phyloP scores from a whole-genome alignment of 2,329 filamentous ascomycete genomes.

The Aspergillus aculeatus region DNA sequence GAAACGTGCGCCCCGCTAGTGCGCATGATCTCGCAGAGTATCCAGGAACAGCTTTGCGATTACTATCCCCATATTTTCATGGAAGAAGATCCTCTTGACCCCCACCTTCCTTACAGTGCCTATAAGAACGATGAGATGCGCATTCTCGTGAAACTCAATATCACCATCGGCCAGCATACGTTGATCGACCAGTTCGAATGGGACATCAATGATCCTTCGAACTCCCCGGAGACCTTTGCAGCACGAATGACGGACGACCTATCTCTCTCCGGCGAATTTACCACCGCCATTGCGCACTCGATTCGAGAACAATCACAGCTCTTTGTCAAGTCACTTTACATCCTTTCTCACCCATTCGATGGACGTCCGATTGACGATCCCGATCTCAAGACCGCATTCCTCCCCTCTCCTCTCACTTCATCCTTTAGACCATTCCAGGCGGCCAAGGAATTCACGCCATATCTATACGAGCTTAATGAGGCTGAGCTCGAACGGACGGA shows the following conservation, averaged over 20 bases:
- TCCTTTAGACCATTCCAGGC: slow-evolving; percentile 89
- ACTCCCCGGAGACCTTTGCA: slow-evolving; percentile 94
- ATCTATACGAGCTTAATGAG: slow-evolving; percentile 90
- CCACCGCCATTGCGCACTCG: slow-evolving; percentile 94
- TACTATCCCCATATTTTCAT: slow-evolving; percentile 91
- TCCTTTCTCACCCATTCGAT: slow-evolving; percentile 91
- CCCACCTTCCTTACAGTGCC: slow-evolving; percentile 82
- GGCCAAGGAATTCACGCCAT: slow-evolving; percentile 90
- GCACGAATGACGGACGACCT: slow-evolving; percentile 84
- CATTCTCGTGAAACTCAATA: slow-evolving; percentile 91
- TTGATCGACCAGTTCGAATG: slow-evolving; percentile 97
- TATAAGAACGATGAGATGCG: slow-evolving; percentile 99
- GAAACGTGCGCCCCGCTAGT: slow-evolving; percentile 58
- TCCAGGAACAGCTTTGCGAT: slow-evolving; percentile 86
- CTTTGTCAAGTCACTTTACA: slow-evolving; percentile 90
- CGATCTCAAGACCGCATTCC: slow-evolving; percentile 79
- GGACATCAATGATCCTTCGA: slow-evolving; percentile 94
- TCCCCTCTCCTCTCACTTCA: slow-evolving; percentile 76
- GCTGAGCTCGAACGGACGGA: slow-evolving; percentile 87
- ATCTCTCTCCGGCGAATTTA: slow-evolving; percentile 90
- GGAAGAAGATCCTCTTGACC: slow-evolving; percentile 85
- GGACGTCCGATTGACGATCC: slow-evolving; percentile 89
- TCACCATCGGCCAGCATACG: slow-evolving; percentile 92
- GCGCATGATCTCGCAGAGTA: slow-evolving; percentile 65
- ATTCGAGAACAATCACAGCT: slow-evolving; percentile 95